Base-by-base conservation (phyloP, 1,284 basidiomycete genomes). In the Malassezia obtusa region DNA sequence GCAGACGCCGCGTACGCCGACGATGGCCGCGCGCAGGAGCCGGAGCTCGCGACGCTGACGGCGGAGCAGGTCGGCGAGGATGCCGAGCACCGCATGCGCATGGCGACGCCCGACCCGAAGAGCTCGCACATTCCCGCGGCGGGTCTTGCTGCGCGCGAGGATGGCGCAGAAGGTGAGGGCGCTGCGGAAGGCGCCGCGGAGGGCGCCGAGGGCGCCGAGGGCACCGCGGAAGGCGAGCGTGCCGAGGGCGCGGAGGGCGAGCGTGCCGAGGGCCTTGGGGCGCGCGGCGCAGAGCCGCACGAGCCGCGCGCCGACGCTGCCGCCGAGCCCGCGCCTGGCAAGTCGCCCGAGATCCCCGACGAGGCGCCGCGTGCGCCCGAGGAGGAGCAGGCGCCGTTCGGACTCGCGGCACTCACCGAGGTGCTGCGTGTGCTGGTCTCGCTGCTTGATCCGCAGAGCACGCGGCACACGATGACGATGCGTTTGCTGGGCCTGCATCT, bases 401-500 rank as follows among this genome's bases (percentile, higher is more conserved):
- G 91, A 8, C 80, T 96, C 24, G 87, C 91, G 0, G 92, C 94
- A 2, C 84, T 95, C 46, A 78, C 90, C 22, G 94, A 98, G 73
- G 82, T 99, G 3, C 79, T 98, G 33, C 84, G 91, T 1, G 94
- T 98, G 25, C 81, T 99, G 44, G 84, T 95, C 65, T 91, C 92
- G 60, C 86, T 98, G 21, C 80, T 98, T 24, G 90, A 98, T 74
- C 94, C 94, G 15, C 86, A 83, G 63, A 90, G 94, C 67, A 84
- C 88, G 60, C 83, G 91, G 50, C 92, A 98, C 73, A 96, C 94
- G 4, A 91, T 96, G 73, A 89, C 91, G 3, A 96, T 94, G 63
- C 84, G 94, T 6, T 78, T 95, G 11, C 86, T 88, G 41, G 87
- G 90, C 0, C 80, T 98, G 30, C 82, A 85, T 0, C 85, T 94